A percentile compares a stretch with the other conserved stretches of the same genome.
phyloP scores from a whole-genome alignment of 176 grass and related monocot species.

The Ampelocalamus luodianensis region DNA sequence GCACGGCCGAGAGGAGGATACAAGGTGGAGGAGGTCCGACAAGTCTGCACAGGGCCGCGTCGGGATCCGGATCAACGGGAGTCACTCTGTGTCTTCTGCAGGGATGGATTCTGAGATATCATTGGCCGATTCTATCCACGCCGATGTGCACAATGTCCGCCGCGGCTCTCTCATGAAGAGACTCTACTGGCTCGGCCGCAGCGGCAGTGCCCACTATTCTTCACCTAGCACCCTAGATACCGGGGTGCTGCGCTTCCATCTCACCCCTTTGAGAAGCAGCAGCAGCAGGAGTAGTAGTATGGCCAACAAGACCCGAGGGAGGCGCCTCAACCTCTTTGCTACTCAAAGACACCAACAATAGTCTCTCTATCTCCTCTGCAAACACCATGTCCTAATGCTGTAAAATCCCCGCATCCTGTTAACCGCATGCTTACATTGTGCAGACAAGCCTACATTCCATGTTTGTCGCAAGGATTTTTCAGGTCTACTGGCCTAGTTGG shows the following conservation, averaged over 20 bases:
- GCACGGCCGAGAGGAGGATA: not conserved
- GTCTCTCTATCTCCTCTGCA: not conserved
- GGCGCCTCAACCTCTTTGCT: conserved; percentile 49
- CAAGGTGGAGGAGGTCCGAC: not conserved
- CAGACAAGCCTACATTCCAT: not conserved
- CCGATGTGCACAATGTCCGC: not conserved
- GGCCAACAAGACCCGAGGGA: conserved; percentile 34
- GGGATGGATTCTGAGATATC: conserved; percentile 45
- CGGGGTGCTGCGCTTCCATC: conserved; percentile 45
- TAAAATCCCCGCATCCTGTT: not conserved
- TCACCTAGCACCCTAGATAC: conserved; percentile 45
- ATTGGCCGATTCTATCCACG: not conserved
- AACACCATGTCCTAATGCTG: not conserved
- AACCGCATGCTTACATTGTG: not conserved
- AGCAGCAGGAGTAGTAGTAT: conserved; percentile 33
- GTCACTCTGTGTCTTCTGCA: conserved; percentile 34
- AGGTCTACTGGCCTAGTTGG: not conserved
- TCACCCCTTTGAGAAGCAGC: conserved; percentile 55
- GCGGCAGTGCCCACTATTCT: conserved; percentile 67
- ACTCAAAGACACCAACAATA: conserved; percentile 19
- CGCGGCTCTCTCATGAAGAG: conserved; percentile 42
- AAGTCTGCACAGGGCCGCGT: not conserved
- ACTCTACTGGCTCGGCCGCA: conserved; percentile 56
- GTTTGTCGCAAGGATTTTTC: not conserved
- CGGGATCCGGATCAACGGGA: conserved; percentile 24